Evolutionary conservation across 345 rosid species (phyloP), one percentile per base, ranked within the genome.

Genomic region (Pugionium dolabratum): DNA sequence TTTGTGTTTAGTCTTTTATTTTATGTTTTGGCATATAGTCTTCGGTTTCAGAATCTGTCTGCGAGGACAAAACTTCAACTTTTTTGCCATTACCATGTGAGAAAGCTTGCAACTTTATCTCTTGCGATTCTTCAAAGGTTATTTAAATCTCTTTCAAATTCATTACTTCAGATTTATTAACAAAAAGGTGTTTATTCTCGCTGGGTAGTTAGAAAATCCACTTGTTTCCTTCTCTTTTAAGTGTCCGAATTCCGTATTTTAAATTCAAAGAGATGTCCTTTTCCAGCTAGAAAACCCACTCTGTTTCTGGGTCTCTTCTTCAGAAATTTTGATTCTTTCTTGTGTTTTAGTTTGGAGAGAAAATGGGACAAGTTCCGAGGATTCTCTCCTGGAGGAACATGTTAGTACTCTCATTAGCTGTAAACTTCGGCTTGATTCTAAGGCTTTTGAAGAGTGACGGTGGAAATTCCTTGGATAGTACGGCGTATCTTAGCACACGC

Each of bases 361-460:
- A 74, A 55, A 88, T 88, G 95, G 82, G 44, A 2, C 74, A 54
- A 57, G 36, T 81, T 31, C 45, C 5, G 41, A 67, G 51, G 52
- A 49, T 80, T 52, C 64, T 89, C 49, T 76, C 96, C 1, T 41
- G 74, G 64, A 84, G 82, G 66, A 81, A 86, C 79, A 61, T 87
- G 60, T 69, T 92, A 67, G 77, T 79, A 43, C 70, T 89, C 41
- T 89, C 98, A 8, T 9, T 87, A 33, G 95, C 97, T 9, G 52
- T 89, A 35, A 92, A 92, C 64, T 77, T 76, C 43, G 80, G 86
- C 57, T 76, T 92, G 63, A 49, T 92, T 69, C 72, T 85, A 45
- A 84, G 67, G 79, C 58, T 75, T 10, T 45, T 83, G 37, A 49
- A 67, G 44, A 63, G 65, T 54, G 77, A 69, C 28, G 54, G 51